phyloP scores from a whole-genome alignment of 495 filamentous ascomycete genomes.

The Penicillium flavigenum region DNA sequence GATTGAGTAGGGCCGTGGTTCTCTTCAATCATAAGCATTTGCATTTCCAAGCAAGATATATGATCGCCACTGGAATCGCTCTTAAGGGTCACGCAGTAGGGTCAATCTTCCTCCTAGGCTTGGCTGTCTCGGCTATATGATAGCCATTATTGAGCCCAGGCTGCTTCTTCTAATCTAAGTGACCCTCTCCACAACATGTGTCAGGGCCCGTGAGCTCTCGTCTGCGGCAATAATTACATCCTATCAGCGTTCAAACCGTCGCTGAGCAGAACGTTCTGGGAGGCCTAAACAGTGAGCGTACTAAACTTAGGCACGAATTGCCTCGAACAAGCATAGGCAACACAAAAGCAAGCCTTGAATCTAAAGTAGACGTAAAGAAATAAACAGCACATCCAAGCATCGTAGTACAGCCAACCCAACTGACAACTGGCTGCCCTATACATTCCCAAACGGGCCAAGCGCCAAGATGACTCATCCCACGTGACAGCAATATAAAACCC shows the following conservation, averaged over 20 bases:
- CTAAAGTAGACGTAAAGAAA: neutral
- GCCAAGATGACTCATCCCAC: constrained; percentile 19
- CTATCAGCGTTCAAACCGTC: neutral
- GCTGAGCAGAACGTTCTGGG: neutral
- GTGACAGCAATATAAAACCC: constrained; percentile 13
- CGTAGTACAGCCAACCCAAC: neutral
- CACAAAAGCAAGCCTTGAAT: neutral
- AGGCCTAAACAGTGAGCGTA: neutral
- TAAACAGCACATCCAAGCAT: constrained; percentile 3
- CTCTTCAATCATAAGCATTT: neutral
- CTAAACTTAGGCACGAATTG: neutral
- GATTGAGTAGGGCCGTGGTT: constrained; percentile 1
- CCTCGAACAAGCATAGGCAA: neutral
- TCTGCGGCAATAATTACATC: neutral
- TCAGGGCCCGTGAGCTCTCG: no score
- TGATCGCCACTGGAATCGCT: no score
- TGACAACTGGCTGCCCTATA: constrained; percentile 1
- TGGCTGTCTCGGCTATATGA: no score
- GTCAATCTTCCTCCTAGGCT: no score
- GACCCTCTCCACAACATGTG: no score
- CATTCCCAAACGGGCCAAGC: constrained; percentile 7
- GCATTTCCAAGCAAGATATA: neutral
- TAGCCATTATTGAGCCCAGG: no score
- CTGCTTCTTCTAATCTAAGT: no score
- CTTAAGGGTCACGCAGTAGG: no score